Conservation (phyloP, 352 stramenopile genomes). For the Pythium utonaiense region DNA sequence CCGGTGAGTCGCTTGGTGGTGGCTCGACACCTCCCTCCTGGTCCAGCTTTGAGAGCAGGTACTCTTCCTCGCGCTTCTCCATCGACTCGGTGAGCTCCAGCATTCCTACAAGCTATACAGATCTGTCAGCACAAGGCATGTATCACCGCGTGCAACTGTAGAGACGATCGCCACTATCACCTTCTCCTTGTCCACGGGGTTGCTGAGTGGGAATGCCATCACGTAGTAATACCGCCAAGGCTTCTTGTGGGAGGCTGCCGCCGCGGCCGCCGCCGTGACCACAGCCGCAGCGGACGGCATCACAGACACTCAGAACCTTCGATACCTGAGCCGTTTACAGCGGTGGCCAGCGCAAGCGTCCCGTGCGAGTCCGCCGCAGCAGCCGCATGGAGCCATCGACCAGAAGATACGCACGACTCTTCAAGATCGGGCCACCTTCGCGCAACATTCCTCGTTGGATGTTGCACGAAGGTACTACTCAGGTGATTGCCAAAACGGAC, state of each 20-base stretch:
- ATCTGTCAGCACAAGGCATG: background rate
- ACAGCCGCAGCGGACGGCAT: background rate
- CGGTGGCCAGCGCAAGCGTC: too few relatives aligned
- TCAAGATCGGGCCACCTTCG: conserved; percentile 27
- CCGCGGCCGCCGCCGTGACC: conserved; percentile 9
- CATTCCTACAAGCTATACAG: conserved; percentile 42
- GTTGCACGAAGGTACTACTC: background rate
- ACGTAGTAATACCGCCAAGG: conserved; percentile 74
- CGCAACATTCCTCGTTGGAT: conserved; percentile 11
- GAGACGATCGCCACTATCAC: too few relatives aligned
- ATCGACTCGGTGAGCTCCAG: conserved; percentile 39
- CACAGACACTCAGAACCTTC: too few relatives aligned
- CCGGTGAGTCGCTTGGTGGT: background rate
- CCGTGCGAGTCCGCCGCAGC: too few relatives aligned
- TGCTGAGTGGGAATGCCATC: conserved; percentile 44
- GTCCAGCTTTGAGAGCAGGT: conserved; percentile 36
- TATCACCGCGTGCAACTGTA: too few relatives aligned
- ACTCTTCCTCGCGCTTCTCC: conserved; percentile 48
- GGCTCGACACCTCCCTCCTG: conserved; percentile 16
- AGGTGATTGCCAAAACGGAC: background rate
- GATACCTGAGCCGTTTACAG: too few relatives aligned
- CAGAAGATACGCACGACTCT: conserved; percentile 13
- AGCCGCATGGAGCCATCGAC: background rate
- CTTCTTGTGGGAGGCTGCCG: conserved; percentile 30
- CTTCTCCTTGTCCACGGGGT: conserved; percentile 38